Evolutionary conservation across 1,284 basidiomycete species (phyloP), one percentile per base, ranked within the genome.

Genomic region (Ceratorhiza oryzae-sativae): DNA sequence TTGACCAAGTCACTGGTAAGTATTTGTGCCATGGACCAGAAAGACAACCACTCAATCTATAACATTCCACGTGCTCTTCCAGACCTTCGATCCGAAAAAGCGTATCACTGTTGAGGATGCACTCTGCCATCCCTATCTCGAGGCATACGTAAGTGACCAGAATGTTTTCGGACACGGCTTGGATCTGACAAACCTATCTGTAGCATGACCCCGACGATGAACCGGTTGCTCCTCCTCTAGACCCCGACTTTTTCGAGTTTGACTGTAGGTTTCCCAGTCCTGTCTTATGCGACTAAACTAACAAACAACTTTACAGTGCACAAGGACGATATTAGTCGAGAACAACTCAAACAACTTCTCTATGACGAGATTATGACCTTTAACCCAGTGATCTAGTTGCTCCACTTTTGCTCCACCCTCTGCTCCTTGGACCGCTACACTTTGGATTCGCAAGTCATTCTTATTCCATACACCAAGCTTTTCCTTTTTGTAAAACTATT

Each of bases 191-290:
- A 61, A 45, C 5, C 71, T 72, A 36, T 48, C 48, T 58, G 41
- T 76, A 92, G 89, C 91, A 94, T 77, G 95, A 96, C 78, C 93
- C 94, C 0, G 93, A 95, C 49, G 95, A 97, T 77, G 95, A 97
- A 81, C 95, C 95, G 0, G 87, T 90, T 18, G 94, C 95, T 0
- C 91, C 93, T 13, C 94, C 95, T 32, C 87, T 98, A 58, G 91
- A 93, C 74, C 90, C 93, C 1, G 88, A 90, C 76, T 97, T 97
- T 84, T 97, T 98, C 81, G 93, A 95, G 77, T 97, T 97, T 79
- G 95, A 97, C 79, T 83, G 88, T 89, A 77, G 79, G 87, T 80
- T 0, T 18, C 42, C 23, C 62, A 13, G 62, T 41, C 34, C 46
- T 36, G 25, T 39, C 46, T 15, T 41, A 46, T 27, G 23, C 25